A percentile compares a stretch with the other conserved stretches of the same genome.
These are phyloP conservation scores for Mucor indicus DNA, from an alignment of 371 early-diverging fungal species.

Conservation along the genomic window DNA sequence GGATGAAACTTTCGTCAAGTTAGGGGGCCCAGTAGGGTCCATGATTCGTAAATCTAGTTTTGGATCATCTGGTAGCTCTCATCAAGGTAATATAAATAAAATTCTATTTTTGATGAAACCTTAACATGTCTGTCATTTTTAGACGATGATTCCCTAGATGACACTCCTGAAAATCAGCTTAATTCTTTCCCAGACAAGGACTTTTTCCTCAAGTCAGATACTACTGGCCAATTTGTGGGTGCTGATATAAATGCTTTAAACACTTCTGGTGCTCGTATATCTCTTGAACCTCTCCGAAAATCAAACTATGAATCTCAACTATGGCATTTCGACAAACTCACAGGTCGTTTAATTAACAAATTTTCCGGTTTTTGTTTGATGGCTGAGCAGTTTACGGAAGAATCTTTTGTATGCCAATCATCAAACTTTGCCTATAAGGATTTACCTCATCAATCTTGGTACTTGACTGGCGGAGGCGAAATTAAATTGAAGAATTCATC, in stretches of 20 bases:
- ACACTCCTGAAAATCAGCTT: too few species aligned
- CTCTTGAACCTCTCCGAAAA: conserved; percentile 33
- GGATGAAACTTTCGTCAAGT: too few species aligned
- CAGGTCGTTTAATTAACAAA: conserved; percentile 45
- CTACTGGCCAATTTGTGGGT: conserved; percentile 35
- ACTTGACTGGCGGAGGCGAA: conserved; percentile 20
- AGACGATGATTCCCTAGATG: too few species aligned
- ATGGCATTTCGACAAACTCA: conserved; percentile 48
- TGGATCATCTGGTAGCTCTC: conserved; percentile 19
- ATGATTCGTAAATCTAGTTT: too few species aligned
- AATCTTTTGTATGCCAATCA: conserved; percentile 43
- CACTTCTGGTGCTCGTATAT: conserved; percentile 29
- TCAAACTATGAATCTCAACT: conserved; percentile 43
- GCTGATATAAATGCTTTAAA: conserved; percentile 23
- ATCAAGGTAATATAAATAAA: too few species aligned
- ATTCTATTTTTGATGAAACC: too few species aligned
- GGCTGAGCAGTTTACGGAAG: conserved; percentile 44
- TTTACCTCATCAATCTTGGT: conserved; percentile 29
- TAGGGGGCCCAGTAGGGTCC: too few species aligned
- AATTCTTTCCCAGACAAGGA: too few species aligned
- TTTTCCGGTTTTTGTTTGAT: conserved; percentile 49
- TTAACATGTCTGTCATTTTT: conserved; percentile 13
- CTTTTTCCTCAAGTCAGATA: conserved; percentile 41
- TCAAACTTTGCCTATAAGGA: conserved; percentile 12
- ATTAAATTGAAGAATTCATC: conserved; percentile 37